These are phyloP conservation scores for Scedosporium dehoogii DNA, from an alignment of 2,329 filamentous ascomycete genomes.

Conservation along the genomic window DNA sequence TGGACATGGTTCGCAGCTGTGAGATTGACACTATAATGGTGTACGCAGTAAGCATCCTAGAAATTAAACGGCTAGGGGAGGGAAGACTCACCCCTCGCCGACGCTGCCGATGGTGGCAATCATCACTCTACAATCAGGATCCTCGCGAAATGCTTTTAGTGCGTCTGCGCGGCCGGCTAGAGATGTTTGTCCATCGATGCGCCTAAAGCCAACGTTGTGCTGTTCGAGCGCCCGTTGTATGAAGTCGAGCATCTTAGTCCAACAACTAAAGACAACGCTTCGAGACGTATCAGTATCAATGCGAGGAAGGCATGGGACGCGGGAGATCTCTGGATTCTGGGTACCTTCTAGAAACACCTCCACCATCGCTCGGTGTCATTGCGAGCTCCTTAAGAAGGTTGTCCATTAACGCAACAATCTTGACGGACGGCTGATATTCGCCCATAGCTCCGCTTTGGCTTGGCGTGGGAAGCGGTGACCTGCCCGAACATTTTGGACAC, in stretches of 20 bases:
- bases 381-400: background rate
- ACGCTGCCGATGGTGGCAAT: constrained; percentile 21
- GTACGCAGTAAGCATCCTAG: background rate
- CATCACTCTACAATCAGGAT: constrained; percentile 16
- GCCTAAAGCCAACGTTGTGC: constrained; percentile 10
- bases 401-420: background rate
- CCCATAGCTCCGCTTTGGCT: background rate
- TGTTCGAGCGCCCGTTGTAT: constrained; percentile 11
- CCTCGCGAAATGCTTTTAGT: constrained; percentile 10
- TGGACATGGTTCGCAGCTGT: constrained; percentile 36
- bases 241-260: constrained; percentile 20
- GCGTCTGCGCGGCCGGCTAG: constrained; percentile 8
- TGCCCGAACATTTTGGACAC: background rate
- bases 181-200: constrained; percentile 17
- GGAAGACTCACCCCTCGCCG: constrained; percentile 18
- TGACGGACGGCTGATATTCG: background rate
- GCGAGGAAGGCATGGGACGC: background rate
- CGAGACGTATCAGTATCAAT: background rate
- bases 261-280: constrained; percentile 17
- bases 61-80: background rate
- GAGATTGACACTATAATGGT: constrained; percentile 30
- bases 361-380: background rate
- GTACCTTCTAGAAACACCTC: background rate
- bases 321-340: too few species aligned
- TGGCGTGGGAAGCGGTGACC: background rate